A percentile compares a stretch with the other conserved stretches of the same genome.
Conservation (phyloP, 2,329 filamentous ascomycete genomes). For the Ceratocystis cacaofunesta region DNA sequence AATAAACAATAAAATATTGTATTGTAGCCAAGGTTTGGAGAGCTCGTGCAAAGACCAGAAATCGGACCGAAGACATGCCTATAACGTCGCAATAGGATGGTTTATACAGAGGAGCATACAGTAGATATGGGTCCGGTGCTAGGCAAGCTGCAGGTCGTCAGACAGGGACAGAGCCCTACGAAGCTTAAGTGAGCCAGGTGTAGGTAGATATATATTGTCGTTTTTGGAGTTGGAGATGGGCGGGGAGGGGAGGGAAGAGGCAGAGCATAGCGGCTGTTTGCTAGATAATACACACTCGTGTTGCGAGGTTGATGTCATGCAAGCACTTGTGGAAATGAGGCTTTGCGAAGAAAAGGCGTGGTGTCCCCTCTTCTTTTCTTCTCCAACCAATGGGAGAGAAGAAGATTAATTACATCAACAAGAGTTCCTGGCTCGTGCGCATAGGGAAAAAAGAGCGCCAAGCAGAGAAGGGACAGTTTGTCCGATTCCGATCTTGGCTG, state of each 20-base stretch:
- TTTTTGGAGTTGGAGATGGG: neutral
- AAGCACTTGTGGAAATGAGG: neutral
- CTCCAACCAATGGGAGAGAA: neutral
- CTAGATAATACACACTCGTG: neutral
- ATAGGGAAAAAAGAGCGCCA: neutral
- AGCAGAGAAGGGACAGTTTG: neutral
- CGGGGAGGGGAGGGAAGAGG: neutral
- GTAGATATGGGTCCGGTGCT: neutral
- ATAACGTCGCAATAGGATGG: neutral
- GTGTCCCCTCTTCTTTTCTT: neutral
- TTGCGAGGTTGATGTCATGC: neutral
- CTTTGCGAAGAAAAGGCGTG: neutral
- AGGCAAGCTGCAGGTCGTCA: neutral
- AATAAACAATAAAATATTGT: neutral
- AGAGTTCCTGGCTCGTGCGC: constrained; percentile 3
- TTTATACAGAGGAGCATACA: neutral
- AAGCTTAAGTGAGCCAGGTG: neutral
- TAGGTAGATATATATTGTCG: too few species aligned
- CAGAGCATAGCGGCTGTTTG: neutral
- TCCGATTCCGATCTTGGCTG: neutral
- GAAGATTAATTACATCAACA: neutral
- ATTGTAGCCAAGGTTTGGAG: neutral
- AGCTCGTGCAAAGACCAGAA: constrained; percentile 2
- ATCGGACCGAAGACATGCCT: neutral
- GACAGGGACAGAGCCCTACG: neutral